phyloP scores from a whole-genome alignment of 2,329 filamentous ascomycete species.

The Clarireedia hainanense region DNA sequence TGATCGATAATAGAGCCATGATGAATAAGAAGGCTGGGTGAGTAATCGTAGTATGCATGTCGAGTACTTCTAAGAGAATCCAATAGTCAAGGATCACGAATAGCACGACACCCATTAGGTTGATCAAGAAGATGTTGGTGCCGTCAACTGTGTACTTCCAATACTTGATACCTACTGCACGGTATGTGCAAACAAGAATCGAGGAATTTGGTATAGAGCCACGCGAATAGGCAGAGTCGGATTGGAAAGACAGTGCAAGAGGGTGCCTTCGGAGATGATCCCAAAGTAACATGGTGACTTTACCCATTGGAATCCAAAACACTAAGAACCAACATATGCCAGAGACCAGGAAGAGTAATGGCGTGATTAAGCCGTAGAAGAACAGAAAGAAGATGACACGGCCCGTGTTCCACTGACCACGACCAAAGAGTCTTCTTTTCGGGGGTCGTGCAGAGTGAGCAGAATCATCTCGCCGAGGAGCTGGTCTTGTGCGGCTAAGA shows the following conservation, averaged over 20 bases:
- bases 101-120: constrained; percentile 84
- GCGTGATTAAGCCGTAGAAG: constrained; percentile 89
- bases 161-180: constrained; percentile 87
- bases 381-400: constrained; percentile 93
- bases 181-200: constrained; percentile 92
- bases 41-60: constrained; percentile 63
- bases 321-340: constrained; percentile 92
- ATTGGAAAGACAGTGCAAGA: constrained; percentile 86
- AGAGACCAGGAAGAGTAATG: constrained; percentile 77
- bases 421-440: constrained; percentile 86
- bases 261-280: constrained; percentile 90
- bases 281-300: constrained; percentile 81
- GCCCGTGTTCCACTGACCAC: constrained; percentile 91
- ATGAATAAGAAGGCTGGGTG: constrained; percentile 80
- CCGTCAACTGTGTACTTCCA: constrained; percentile 99
- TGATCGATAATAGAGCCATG: constrained; percentile 80
- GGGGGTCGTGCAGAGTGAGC: constrained; percentile 36
- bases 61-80: constrained; percentile 61
- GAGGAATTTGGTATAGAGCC: constrained; percentile 68
- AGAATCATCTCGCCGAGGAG: constrained; percentile 34
- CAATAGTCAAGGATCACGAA: constrained; percentile 94
- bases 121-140: constrained; percentile 98
- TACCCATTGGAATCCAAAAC: constrained; percentile 98
- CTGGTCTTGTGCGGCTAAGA: constrained; percentile 58
- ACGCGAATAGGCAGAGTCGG: constrained; percentile 69